Evolutionary conservation across 2,329 filamentous ascomycete species (phyloP), one percentile per base, ranked within the genome.

Genomic region (Mariannaea sp.): DNA sequence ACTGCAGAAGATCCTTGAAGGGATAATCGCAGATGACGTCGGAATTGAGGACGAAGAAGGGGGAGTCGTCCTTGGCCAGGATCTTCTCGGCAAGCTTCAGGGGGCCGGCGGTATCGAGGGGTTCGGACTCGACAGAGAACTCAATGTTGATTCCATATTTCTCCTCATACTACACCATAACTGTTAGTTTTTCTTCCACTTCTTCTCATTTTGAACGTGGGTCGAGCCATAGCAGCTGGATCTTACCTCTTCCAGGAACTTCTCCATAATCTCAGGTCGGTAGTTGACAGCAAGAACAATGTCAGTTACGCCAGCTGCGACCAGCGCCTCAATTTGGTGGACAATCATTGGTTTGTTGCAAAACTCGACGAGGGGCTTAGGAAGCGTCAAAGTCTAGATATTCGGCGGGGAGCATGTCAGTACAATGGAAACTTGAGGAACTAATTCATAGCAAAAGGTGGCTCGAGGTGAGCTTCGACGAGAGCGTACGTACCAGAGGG

Each of bases 241-340:
- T 49, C 68, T 54, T 70, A 94, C 90, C 82, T 96, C 92, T 75
- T 92, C 89, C 65, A 99, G 80, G 60, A 92, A 89, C 68, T 89
- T 88, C 69, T 96, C 92, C 94, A 99, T 97, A 65, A 97, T 85
- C 82, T 99, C 94, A 35, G 93, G 93, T 65, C 93, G 86, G 82
- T 99, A 99, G 84, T 99, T 99, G 75, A 99, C 94, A 58, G 94
- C 93, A 53, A 99, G 85, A 50, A 99, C 93, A 69, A 99, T 96
- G 78, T 97, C 92, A 58, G 91, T 97, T 62, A 97, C 94, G 73
- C 93, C 93, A 54, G 92, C 93, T 56, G 87, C 88, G 65, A 94
- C 93, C 65, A 99, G 84, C 63, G 91, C 92, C 79, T 97, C 92
- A 68, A 99, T 90, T 78, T 99, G 93, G 78, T 97, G 93, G 70